Conservation (phyloP, 371 early-diverging fungal genomes). For the Batrachochytrium dendrobatidis region DNA sequence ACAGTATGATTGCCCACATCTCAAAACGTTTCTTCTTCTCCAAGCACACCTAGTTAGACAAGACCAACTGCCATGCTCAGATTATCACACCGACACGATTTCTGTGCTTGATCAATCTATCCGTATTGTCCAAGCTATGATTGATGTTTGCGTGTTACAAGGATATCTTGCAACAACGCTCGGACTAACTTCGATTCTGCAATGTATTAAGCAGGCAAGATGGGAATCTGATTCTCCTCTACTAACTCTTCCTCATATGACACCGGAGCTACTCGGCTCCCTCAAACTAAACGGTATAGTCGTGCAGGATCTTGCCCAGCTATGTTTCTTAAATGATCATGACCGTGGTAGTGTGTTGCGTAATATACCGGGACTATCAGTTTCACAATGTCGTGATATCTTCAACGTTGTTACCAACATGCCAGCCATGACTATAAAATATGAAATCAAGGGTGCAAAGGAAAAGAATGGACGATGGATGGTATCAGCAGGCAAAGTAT, state of each 20-base stretch:
- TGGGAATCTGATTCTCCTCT: slow-evolving; percentile 68
- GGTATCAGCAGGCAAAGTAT: slow-evolving; percentile 27
- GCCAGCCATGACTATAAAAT: slow-evolving; percentile 49
- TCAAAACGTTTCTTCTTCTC: slow-evolving; percentile 82
- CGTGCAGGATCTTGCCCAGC: slow-evolving; percentile 1
- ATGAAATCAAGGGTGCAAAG: slow-evolving; percentile 21
- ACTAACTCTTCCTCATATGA: slow-evolving; percentile 59
- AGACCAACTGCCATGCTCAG: slow-evolving; percentile 62
- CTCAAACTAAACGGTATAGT: background rate
- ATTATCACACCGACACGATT: slow-evolving; percentile 87
- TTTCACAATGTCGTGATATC: slow-evolving; percentile 42
- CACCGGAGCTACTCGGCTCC: slow-evolving; percentile 18
- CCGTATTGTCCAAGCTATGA: slow-evolving; percentile 87
- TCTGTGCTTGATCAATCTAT: slow-evolving; percentile 86
- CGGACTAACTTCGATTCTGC: slow-evolving; percentile 67
- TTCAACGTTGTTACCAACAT: slow-evolving; percentile 47
- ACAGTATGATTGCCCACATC: slow-evolving; percentile 71
- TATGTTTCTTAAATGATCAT: slow-evolving; percentile 16
- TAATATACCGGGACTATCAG: slow-evolving; percentile 34
- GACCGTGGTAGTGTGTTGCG: slow-evolving; percentile 48
- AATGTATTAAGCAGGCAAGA: slow-evolving; percentile 82
- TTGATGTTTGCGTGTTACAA: slow-evolving; percentile 74
- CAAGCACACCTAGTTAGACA: slow-evolving; percentile 74
- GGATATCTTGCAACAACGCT: slow-evolving; percentile 57
- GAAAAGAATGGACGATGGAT: slow-evolving; percentile 26